A percentile compares a stretch with the other conserved stretches of the same genome.
Conservation (phyloP, 768 basidiomycete genomes). For the Leccinum disarticulatum region DNA sequence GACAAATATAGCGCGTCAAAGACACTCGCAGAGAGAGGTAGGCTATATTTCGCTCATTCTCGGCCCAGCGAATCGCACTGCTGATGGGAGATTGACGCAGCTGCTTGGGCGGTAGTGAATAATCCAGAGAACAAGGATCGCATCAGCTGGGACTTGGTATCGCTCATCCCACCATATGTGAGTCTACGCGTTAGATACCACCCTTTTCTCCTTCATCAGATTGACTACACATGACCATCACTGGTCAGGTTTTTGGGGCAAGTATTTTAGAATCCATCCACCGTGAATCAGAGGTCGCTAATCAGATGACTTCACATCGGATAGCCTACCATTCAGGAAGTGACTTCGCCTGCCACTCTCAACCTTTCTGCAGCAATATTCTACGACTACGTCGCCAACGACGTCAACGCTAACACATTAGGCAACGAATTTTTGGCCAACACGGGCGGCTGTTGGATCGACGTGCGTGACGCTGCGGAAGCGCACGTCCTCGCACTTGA, state of each 20-base stretch:
- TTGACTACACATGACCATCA: background rate
- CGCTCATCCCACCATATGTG: constrained; percentile 41
- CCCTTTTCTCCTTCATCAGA: background rate
- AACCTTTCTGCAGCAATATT: background rate
- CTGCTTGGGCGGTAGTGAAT: constrained; percentile 50
- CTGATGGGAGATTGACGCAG: constrained; percentile 18
- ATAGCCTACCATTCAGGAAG: background rate
- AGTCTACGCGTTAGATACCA: constrained; percentile 1
- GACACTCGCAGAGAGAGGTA: constrained; percentile 61
- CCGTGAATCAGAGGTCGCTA: background rate
- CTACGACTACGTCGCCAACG: background rate
- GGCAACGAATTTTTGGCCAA: background rate
- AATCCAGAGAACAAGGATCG: constrained; percentile 28
- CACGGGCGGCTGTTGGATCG: background rate
- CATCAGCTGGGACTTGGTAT: constrained; percentile 40
- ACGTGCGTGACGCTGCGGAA: background rate
- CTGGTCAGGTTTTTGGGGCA: background rate
- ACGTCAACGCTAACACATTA: background rate
- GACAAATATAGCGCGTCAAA: constrained; percentile 62
- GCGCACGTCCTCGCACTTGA: background rate
- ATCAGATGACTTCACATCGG: background rate
- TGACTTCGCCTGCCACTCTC: background rate
- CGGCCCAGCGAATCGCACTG: background rate
- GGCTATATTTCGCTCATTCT: background rate
- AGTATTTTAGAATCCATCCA: background rate